phyloP scores from a whole-genome alignment of 78 protist genomes.

The Dictyostelium purpureum region DNA sequence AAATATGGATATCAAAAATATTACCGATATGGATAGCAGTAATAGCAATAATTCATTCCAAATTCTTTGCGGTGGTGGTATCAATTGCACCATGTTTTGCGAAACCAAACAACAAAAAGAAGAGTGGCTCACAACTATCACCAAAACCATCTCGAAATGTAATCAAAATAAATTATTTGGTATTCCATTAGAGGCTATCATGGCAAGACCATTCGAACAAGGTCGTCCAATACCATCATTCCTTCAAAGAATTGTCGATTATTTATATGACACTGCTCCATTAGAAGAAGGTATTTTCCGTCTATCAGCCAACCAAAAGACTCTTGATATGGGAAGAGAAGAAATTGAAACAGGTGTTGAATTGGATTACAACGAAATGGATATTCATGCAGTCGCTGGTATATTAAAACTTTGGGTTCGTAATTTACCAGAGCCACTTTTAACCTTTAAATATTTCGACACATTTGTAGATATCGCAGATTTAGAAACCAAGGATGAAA shows the following conservation, averaged over 20 bases:
- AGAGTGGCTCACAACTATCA: constrained; percentile 34
- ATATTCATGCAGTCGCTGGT: constrained; percentile 79
- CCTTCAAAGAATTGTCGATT: constrained; percentile 38
- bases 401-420: constrained; percentile 81
- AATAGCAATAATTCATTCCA: not conserved
- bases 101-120: constrained; percentile 46
- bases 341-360: constrained; percentile 78
- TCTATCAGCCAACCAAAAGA: constrained; percentile 66
- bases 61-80: constrained; percentile 2
- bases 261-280: constrained; percentile 27
- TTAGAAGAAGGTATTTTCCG: constrained; percentile 83
- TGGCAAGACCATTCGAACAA: constrained; percentile 31
- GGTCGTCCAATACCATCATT: constrained; percentile 65
- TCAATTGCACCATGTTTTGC: not conserved
- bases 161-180: constrained; percentile 60
- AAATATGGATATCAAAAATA: constrained; percentile 58
- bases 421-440: constrained; percentile 84
- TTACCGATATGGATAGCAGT: not conserved
- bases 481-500: constrained; percentile 9
- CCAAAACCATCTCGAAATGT: constrained; percentile 29
- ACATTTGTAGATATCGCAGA: constrained; percentile 59
- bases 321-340: constrained; percentile 30
- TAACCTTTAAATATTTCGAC: constrained; percentile 68
- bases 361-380: constrained; percentile 63
- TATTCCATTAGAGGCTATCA: constrained; percentile 36